Conservation (phyloP, 1,284 basidiomycete genomes). For the Cerrena zonata region DNA sequence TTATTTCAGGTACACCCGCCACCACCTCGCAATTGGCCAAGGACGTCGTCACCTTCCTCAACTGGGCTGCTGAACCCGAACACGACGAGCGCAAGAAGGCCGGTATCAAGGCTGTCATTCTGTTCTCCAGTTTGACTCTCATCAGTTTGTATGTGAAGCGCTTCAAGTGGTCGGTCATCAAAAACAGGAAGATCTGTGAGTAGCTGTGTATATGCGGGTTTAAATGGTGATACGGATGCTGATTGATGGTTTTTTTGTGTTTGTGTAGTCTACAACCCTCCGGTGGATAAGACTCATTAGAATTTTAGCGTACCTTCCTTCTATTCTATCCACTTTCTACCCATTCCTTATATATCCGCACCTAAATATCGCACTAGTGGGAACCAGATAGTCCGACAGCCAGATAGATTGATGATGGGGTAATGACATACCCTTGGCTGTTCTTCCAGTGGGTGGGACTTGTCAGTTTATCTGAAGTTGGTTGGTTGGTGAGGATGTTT, state of each 20-base stretch:
- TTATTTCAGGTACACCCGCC: slow-evolving; percentile 76
- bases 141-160: slow-evolving; percentile 86
- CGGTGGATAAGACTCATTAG: slow-evolving; percentile 37
- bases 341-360: no score
- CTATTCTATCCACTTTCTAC: no score
- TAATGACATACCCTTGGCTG: no score
- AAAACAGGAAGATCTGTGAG: slow-evolving; percentile 86
- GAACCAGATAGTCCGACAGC: no score
- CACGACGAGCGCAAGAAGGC: slow-evolving; percentile 96
- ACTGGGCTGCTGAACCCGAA: slow-evolving; percentile 95
- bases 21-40: slow-evolving; percentile 99
- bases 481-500: no score
- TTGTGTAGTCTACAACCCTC: slow-evolving; percentile 52
- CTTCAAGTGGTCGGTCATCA: slow-evolving; percentile 90
- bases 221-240: slow-evolving; percentile 11
- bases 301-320: no score
- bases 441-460: no score
- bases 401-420: no score
- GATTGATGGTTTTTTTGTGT: no score
- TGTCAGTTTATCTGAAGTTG: no score
- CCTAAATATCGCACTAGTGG: no score
- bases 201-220: slow-evolving; percentile 18
- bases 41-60: slow-evolving; percentile 93
- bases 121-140: slow-evolving; percentile 80
- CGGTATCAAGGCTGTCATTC: slow-evolving; percentile 88